Conservation (phyloP, 805 yeast genomes). For the Wickerhamomyces kurtzmanii region DNA sequence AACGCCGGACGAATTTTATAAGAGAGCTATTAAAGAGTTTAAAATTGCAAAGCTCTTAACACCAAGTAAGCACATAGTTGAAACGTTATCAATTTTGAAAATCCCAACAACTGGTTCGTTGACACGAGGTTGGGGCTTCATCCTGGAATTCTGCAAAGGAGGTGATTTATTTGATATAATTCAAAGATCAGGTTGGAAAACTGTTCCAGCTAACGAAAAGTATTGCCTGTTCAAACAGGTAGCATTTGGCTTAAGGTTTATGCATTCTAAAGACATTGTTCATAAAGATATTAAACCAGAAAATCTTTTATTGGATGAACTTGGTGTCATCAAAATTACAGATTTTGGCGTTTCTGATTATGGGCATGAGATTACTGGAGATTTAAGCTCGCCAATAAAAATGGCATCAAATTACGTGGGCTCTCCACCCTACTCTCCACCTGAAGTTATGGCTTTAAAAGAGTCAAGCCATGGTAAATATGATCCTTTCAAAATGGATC, state of each 20-base stretch:
- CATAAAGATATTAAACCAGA: constrained; percentile 75
- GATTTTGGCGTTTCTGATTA: constrained; percentile 72
- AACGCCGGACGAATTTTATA: constrained; percentile 52
- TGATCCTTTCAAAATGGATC: constrained; percentile 61
- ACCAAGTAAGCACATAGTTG: constrained; percentile 51
- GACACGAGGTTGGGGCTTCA: constrained; percentile 69
- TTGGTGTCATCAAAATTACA: constrained; percentile 58
- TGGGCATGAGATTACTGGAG: constrained; percentile 44
- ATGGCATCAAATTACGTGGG: constrained; percentile 47
- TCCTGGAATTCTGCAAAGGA: constrained; percentile 50
- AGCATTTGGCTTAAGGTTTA: constrained; percentile 45
- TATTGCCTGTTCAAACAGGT: constrained; percentile 64
- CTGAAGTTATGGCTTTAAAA: constrained; percentile 55
- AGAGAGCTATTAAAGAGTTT: constrained; percentile 54
- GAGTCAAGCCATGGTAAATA: constrained; percentile 29
- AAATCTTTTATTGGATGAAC: constrained; percentile 47
- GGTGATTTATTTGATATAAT: constrained; percentile 55
- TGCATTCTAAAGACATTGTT: constrained; percentile 59
- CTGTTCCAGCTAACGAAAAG: constrained; percentile 38
- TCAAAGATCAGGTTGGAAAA: constrained; percentile 50
- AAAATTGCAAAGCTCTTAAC: constrained; percentile 45
- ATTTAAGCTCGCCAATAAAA: constrained; percentile 30
- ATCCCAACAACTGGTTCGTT: constrained; percentile 44
- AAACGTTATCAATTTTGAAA: constrained; percentile 42
- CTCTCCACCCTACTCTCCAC: constrained; percentile 75